A percentile compares a stretch with the other conserved stretches of the same genome.
Evolutionary conservation across 2,329 filamentous ascomycete species (phyloP).

Genomic region (Penicillium paneum): DNA sequence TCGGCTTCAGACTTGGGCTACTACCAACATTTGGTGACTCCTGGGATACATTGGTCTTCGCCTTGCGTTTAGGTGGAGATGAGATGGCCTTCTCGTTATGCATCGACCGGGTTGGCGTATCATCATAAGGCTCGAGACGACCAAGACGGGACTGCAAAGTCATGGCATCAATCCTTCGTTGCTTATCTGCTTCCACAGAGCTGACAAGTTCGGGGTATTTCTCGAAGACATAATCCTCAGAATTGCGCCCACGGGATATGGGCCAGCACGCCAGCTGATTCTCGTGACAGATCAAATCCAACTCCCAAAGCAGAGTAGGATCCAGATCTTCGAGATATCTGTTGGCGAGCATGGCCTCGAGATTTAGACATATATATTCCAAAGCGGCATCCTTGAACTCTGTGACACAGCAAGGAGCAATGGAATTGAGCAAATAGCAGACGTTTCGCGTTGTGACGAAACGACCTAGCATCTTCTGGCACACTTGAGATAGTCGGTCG

Average conservation of each 20-base stretch:
- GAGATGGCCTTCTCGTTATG: conserved; percentile 62
- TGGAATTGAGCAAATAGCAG: conserved; percentile 76
- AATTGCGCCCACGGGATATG: conserved; percentile 70
- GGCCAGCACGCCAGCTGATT: conserved; percentile 79
- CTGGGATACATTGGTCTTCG: conserved; percentile 43
- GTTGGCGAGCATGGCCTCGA: conserved; percentile 90
- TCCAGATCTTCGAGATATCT: conserved; percentile 81
- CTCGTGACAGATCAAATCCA: conserved; percentile 74
- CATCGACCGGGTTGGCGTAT: conserved; percentile 59
- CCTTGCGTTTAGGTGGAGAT: conserved; percentile 44
- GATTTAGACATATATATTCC: conserved; percentile 86
- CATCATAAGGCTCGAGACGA: conserved; percentile 66
- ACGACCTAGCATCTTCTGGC: conserved; percentile 76
- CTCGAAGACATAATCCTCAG: conserved; percentile 53
- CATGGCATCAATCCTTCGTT: conserved; percentile 72
- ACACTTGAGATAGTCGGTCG: conserved; percentile 82
- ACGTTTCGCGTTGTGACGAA: conserved; percentile 87
- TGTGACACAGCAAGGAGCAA: conserved; percentile 76
- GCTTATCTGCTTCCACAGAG: conserved; percentile 45
- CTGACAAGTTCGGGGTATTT: conserved; percentile 46
- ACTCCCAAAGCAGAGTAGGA: conserved; percentile 72
- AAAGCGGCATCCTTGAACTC: conserved; percentile 85
- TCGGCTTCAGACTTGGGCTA: conserved; percentile 67
- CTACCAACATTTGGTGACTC: conserved; percentile 47
- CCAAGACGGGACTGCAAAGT: conserved; percentile 61